These are phyloP conservation scores for Malania oleifera DNA, from an alignment of 164 flowering plant genomes.

Conservation along the genomic window DNA sequence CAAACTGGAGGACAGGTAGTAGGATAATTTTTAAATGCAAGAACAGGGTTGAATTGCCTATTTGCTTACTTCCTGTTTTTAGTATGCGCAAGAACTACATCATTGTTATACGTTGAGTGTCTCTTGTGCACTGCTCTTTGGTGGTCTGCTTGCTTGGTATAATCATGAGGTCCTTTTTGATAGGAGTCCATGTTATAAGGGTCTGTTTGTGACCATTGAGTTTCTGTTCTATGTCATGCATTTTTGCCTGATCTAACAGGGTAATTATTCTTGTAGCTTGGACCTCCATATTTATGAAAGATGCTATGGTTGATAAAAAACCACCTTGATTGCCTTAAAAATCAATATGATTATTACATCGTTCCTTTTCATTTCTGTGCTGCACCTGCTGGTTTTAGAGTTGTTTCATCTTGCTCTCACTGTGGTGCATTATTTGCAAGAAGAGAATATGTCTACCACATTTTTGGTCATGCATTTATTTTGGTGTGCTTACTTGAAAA, in stretches of 20 bases:
- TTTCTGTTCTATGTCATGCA: not conserved
- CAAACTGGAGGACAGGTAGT: slow-evolving; percentile 17
- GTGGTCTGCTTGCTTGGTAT: no score
- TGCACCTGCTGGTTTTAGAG: no score
- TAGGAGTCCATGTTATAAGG: not conserved
- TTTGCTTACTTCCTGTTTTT: not conserved
- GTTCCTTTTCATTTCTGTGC: not conserved
- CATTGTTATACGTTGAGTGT: not conserved
- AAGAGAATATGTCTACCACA: no score
- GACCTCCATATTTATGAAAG: not conserved
- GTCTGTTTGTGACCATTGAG: not conserved
- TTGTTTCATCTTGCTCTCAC: no score
- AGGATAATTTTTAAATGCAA: not conserved
- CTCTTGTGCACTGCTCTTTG: not conserved
- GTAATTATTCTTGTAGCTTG: not conserved
- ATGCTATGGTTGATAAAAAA: not conserved
- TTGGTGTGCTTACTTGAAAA: no score
- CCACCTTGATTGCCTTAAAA: no score
- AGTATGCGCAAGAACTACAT: not conserved
- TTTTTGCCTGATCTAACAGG: not conserved
- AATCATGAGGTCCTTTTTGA: no score
- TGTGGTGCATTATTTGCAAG: no score
- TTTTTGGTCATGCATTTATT: no score
- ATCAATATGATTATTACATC: not conserved
- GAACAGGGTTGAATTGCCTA: not conserved